These are phyloP conservation scores for Monosporozyma yasuniensis DNA, from an alignment of 805 yeast species.

Conservation along the genomic window DNA sequence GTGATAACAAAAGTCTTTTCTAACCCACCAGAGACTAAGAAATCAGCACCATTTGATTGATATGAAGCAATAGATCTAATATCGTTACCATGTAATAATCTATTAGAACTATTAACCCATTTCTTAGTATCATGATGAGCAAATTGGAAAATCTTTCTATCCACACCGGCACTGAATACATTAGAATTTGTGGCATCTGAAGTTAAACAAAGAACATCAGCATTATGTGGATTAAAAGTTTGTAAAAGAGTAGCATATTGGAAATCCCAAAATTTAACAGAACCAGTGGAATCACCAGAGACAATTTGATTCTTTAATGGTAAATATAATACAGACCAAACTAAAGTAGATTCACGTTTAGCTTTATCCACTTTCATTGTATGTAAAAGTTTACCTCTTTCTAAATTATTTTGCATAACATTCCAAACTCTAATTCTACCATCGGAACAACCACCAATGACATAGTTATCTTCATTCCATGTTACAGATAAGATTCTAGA, in stretches of 20 bases:
- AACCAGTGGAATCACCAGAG: conserved; percentile 96
- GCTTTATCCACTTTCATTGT: conserved; percentile 91
- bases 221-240: conserved; percentile 76
- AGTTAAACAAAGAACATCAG: conserved; percentile 74
- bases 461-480: conserved; percentile 57
- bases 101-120: conserved; percentile 71
- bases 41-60: conserved; percentile 58
- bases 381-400: conserved; percentile 60
- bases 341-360: conserved; percentile 75
- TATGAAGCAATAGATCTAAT: conserved; percentile 65
- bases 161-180: conserved; percentile 86
- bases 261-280: conserved; percentile 87
- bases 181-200: conserved; percentile 51
- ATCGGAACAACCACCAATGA: conserved; percentile 94
- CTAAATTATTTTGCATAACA: conserved; percentile 6
- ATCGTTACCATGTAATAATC: conserved; percentile 80
- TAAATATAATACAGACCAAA: conserved; percentile 74
- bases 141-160: conserved; percentile 77
- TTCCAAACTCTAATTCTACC: conserved; percentile 83
- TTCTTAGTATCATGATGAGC: conserved; percentile 32
- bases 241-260: conserved; percentile 68
- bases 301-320: conserved; percentile 63
- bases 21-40: conserved; percentile 76
- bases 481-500: conserved; percentile 69
- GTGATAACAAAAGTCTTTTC: conserved; percentile 59